Evolutionary conservation across 805 yeast species (phyloP), one percentile per base, ranked within the genome.

Genomic region (Naumovozyma castellii): DNA sequence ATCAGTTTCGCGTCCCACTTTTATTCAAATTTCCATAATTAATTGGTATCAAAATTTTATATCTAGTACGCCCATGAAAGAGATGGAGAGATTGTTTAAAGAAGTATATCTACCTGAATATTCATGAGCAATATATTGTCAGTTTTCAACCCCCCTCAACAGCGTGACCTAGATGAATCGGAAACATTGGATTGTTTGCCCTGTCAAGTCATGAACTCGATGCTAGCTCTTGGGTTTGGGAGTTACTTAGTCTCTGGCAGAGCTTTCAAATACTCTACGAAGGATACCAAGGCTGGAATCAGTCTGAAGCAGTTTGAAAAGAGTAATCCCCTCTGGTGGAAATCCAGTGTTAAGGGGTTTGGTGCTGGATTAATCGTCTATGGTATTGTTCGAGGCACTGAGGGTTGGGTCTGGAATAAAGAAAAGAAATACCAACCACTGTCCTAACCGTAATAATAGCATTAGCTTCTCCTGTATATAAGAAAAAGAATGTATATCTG

Each of bases 151-250:
- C 76, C 77, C 1, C 71, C 75, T 2, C 61, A 67, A 5, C 47
- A 71, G 9, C 57, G 73, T 18, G 69, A 63, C 37, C 51, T 72
- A 12, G 50, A 64, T 1, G 69, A 68, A 18, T 72, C 69, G 43
- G 67, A 67, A 37, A 48, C 60, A 31, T 65, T 65, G 36, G 78
- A 73, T 46, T 84, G 94, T 52, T 47, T 79, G 1, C 76, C 82
- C 2, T 84, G 94, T 51, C 81, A 82, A 44, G 56, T 76, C 1
- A 73, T 80, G 66, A 80, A 82, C 34, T 69, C 85, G 1, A 51
- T 71, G 6, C 70, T 77, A 14, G 68, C 79, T 19, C 42, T 80
- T 1, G 75, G 67, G 3, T 79, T 80, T 3, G 94, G 92, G 18
- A 54, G 68, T 0, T 83, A 79, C 57, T 67, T 83, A 43, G 67